Base-by-base conservation (phyloP, 345 rosid species). In the Kandelia obovata region DNA sequence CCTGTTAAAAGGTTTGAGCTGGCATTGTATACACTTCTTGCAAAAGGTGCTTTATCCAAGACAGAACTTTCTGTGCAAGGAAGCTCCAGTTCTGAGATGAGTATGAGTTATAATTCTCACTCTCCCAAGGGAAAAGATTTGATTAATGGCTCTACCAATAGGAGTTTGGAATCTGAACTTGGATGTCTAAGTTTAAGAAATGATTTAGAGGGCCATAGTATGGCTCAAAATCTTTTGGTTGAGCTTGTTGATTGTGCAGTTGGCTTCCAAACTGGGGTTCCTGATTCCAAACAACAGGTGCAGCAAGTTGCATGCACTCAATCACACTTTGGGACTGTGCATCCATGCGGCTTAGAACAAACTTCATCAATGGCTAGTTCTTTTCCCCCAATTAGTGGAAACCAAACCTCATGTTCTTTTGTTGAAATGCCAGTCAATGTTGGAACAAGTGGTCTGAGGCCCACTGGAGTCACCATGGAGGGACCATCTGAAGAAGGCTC, bases 401-500 rank as follows among this genome's bases (percentile, higher is more conserved):
- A 70, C 70, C 79, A 81, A 71, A 66, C 79, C 76, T 77, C 87
- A 5, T 78, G 85, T 74, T 78, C 87, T 58, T 83, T 66, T 74
- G 76, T 65, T 73, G 89, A 80, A 70, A 77, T 81, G 77, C 78
- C 83, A 37, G 56, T 68, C 47, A 76, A 64, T 62, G 70, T 67
- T 65, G 82, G 81, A 69, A 70, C 83, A 62, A 80, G 78, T 80
- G 85, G 81, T 69, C 68, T 66, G 16, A 81, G 77, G 69, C 34
- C 74, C 21, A 68, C 72, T 83, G 87, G 83, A 78, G 74, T 80
- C 74, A 82, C 96, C 58, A 72, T 79, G 84, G 97, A 91, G 81
- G 98, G 95, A 52, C 96, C 96, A 70, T 89, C 96, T 74, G 95
- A 87, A 75, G 96, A 87, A 62, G 77, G 83, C 67, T 77, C 85